phyloP scores from a whole-genome alignment of 768 basidiomycete species.

The Chalciporus sphaerocephalus region DNA sequence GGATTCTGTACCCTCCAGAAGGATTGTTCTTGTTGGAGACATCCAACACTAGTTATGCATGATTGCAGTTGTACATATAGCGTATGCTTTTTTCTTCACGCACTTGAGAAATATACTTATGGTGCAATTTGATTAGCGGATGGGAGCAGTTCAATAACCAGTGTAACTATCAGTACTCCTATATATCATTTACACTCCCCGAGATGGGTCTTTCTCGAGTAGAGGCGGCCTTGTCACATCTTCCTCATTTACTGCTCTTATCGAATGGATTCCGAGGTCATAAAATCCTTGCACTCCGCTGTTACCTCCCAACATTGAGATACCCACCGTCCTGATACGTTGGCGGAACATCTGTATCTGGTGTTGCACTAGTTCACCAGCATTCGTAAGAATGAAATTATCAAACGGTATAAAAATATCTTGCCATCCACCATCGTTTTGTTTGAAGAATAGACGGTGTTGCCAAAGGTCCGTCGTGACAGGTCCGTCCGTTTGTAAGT shows the following conservation, averaged over 20 bases:
- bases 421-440: conserved; percentile 68
- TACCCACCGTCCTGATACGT: conserved; percentile 74
- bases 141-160: background rate
- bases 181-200: conserved; percentile 18
- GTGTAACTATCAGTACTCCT: background rate
- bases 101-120: conserved; percentile 1
- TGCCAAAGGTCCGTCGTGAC: conserved; percentile 90
- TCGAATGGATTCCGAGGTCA: conserved; percentile 78
- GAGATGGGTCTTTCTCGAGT: conserved; percentile 26
- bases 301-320: conserved; percentile 84
- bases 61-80: conserved; percentile 25
- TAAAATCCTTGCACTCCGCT: conserved; percentile 69
- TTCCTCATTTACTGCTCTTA: conserved; percentile 77
- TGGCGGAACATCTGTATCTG: conserved; percentile 76
- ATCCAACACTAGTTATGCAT: conserved; percentile 5
- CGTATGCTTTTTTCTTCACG: conserved; percentile 14
- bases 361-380: conserved; percentile 61
- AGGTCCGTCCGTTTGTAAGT: conserved; percentile 84
- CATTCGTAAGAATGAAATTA: conserved; percentile 70
- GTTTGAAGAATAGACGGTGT: conserved; percentile 79
- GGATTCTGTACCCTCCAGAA: conserved; percentile 12
- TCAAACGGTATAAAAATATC: conserved; percentile 80
- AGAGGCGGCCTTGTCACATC: conserved; percentile 38
- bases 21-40: conserved; percentile 7
- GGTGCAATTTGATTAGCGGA: background rate